Evolutionary conservation across 2,329 filamentous ascomycete genomes (phyloP).

Genomic region (Verticillium longisporum): DNA sequence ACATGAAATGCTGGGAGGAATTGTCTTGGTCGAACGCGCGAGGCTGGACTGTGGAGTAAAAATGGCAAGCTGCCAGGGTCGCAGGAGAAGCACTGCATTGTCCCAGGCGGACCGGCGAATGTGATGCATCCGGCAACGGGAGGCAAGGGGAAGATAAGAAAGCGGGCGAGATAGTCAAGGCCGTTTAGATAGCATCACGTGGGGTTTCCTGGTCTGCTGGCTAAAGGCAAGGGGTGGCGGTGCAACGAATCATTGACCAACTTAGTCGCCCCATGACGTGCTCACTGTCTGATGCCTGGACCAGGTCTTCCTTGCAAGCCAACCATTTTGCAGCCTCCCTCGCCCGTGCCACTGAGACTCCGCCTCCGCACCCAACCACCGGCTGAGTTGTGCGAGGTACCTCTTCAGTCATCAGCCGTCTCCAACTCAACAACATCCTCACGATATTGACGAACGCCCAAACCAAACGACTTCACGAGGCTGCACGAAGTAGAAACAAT

Average conservation of each 20-base stretch:
- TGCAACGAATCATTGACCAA: slow-evolving; percentile 8
- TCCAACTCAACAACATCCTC: slow-evolving; percentile 5
- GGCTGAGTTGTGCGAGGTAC: slow-evolving; percentile 1
- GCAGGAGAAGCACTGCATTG: no score
- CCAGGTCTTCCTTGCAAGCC: slow-evolving; percentile 4
- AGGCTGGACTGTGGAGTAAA: no score
- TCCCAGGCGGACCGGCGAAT: no score
- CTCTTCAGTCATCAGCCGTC: not conserved
- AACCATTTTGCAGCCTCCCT: slow-evolving; percentile 7
- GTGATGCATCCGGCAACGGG: not conserved
- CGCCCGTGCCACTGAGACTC: slow-evolving; percentile 5
- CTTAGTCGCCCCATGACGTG: slow-evolving; percentile 12
- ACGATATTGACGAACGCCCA: slow-evolving; percentile 3
- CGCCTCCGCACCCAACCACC: slow-evolving; percentile 9
- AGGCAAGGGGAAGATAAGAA: not conserved
- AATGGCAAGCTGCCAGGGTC: no score
- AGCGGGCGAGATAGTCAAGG: not conserved
- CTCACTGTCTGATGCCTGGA: slow-evolving; percentile 5
- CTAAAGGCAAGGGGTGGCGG: not conserved
- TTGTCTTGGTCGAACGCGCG: no score
- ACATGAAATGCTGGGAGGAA: no score
- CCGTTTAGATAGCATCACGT: not conserved
- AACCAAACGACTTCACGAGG: no score
- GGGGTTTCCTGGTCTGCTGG: not conserved
- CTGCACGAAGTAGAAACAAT: no score